These are phyloP conservation scores for Cryphonectria naterciae DNA, from an alignment of 2,329 filamentous ascomycete species.

Conservation along the genomic window DNA sequence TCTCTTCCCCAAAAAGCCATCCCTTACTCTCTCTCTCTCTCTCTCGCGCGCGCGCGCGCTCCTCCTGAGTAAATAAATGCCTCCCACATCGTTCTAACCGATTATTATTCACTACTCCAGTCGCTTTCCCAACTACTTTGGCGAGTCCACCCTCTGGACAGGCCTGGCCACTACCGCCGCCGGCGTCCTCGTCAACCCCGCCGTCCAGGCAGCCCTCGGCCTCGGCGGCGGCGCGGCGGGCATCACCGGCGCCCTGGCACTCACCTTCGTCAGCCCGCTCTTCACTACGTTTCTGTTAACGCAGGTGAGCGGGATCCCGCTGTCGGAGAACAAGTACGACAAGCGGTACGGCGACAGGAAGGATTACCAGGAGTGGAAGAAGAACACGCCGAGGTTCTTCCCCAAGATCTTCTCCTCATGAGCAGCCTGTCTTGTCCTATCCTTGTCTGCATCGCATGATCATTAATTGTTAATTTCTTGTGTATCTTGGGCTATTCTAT, in stretches of 20 bases:
- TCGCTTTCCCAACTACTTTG: constrained; percentile 73
- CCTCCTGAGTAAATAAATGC: too few relatives aligned
- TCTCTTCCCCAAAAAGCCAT: too few relatives aligned
- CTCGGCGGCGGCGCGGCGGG: constrained; percentile 48
- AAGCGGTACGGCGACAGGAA: constrained; percentile 63
- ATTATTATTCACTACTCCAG: constrained; percentile 32
- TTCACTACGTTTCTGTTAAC: constrained; percentile 67
- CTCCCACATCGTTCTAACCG: background rate
- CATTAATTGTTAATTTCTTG: background rate
- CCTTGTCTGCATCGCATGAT: constrained; percentile 1
- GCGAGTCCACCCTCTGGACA: constrained; percentile 71
- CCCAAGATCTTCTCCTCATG: constrained; percentile 56
- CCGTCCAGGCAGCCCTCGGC: constrained; percentile 61
- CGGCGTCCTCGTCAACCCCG: constrained; percentile 57
- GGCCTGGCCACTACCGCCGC: constrained; percentile 65
- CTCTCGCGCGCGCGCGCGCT: background rate
- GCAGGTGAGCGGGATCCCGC: constrained; percentile 65
- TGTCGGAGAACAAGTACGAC: constrained; percentile 73
- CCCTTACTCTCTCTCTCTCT: background rate
- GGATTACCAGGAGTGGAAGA: constrained; percentile 72
- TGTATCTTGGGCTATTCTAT: too few relatives aligned
- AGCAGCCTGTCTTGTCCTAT: background rate
- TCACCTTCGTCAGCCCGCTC: constrained; percentile 64
- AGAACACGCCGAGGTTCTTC: constrained; percentile 66
- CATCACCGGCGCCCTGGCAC: constrained; percentile 38